Base-by-base conservation (phyloP, 169 alveolate genomes). In the Eimeria acervulina region DNA sequence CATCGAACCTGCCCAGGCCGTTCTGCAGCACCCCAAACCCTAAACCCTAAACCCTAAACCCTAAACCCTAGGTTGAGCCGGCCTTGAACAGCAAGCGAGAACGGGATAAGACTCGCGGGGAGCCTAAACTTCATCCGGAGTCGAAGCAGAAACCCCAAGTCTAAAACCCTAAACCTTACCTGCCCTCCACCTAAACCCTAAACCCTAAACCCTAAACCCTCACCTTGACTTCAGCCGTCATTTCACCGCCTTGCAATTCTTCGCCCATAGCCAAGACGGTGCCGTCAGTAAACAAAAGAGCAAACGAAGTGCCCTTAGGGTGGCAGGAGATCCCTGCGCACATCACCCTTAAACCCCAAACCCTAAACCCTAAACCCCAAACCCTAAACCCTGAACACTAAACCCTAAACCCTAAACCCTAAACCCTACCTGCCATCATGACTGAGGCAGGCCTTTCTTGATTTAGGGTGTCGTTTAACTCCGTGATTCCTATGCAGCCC, bases 231-330 rank as follows among this genome's bases (percentile, higher is more conserved):
- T 47, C 55, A 47, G 55, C 55, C 12, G 72, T 90, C 95, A 90
- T 66, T 40, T 36, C 44, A 31, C 95, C 95, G 17, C 95, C 95
- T 31, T 38, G 33, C 51, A 26, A n/a, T 12, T 44, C 78, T 12
- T 40, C 95, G 10, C 95, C 95, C 68, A 90, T 33, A 21, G 95
- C 95, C 55, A 90, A 61, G 26, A 90, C 95, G 26, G 95, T 90
- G n/a, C 95, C 95, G 52, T 90, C 95, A 59, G 88, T 61, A 36
- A 90, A 90, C 59, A 90, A 38, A 26, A 90, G 76, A 0, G 84
- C 88, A 40, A 90, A 90, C 36, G 95, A 66, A 13, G 51, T 44
- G 31, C 95, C 95, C 12, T 42, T 17, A 31, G 74, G 85, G 47
- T 90, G 85, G 74, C 95, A 90, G 28, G 95, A 63, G 28, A 90